Evolutionary conservation across 225 moss, liverwort and hornwort genomes (phyloP).

Genomic region (Bryum argenteum): DNA sequence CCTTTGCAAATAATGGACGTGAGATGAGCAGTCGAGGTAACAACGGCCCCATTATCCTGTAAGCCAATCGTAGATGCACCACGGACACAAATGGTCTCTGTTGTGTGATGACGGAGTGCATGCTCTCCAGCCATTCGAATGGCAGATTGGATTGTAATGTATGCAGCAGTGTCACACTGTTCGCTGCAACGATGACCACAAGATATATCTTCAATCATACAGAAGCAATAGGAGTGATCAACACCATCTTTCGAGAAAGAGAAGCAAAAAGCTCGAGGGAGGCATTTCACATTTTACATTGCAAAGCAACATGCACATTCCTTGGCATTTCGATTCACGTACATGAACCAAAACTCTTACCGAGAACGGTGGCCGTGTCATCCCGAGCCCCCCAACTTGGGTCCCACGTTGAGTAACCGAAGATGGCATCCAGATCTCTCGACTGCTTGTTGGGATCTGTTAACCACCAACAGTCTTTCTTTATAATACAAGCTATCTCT

Average conservation of each 20-base stretch:
- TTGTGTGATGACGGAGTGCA: slow-evolving; percentile 81
- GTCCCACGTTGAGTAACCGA: slow-evolving; percentile 87
- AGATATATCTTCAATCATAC: slow-evolving; percentile 21
- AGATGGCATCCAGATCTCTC: slow-evolving; percentile 78
- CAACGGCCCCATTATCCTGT: slow-evolving; percentile 91
- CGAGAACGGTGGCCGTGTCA: slow-evolving; percentile 82
- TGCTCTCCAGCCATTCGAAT: slow-evolving; percentile 88
- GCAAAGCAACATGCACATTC: neutral
- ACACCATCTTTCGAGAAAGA: neutral
- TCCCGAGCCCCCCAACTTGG: slow-evolving; percentile 94
- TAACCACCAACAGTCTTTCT: slow-evolving; percentile 91
- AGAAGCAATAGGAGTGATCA: neutral
- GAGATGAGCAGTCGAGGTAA: slow-evolving; percentile 82
- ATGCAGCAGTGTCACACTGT: slow-evolving; percentile 82
- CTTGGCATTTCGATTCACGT: neutral
- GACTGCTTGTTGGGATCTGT: slow-evolving; percentile 71
- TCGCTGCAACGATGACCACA: slow-evolving; percentile 51
- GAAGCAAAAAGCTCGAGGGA: slow-evolving; percentile 7
- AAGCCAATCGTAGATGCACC: slow-evolving; percentile 88
- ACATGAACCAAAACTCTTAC: slow-evolving; percentile 37
- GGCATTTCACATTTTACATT: slow-evolving; percentile 1
- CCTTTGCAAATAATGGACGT: slow-evolving; percentile 82
- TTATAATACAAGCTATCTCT: slow-evolving; percentile 82
- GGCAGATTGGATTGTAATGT: slow-evolving; percentile 83
- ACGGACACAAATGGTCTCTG: slow-evolving; percentile 91